Conservation (phyloP, 148 eudicot species). For the Rhododendron molle region DNA sequence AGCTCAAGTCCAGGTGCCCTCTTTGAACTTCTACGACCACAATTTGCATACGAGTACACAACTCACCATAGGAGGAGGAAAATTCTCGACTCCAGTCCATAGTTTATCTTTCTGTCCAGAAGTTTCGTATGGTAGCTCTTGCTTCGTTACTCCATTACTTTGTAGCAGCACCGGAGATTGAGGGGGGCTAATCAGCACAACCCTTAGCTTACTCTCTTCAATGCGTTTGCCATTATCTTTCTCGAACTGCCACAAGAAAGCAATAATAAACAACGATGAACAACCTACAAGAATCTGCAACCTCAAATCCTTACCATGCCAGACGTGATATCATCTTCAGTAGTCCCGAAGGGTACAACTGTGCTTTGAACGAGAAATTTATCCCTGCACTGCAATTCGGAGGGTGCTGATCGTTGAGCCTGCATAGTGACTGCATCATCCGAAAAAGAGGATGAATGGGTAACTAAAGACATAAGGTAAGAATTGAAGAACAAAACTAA, state of each 20-base stretch:
- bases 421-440: slow-evolving; percentile 61
- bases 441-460: neutral
- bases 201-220: slow-evolving; percentile 65
- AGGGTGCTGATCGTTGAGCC: slow-evolving; percentile 49
- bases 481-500: neutral
- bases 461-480: neutral
- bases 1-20: neutral
- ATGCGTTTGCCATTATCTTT: slow-evolving; percentile 46
- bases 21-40: neutral
- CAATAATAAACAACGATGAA: slow-evolving; percentile 5
- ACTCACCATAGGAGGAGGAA: slow-evolving; percentile 38
- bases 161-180: slow-evolving; percentile 37
- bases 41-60: neutral
- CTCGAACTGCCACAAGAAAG: slow-evolving; percentile 42
- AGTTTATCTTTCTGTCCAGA: slow-evolving; percentile 27
- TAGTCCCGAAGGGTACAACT: slow-evolving; percentile 39
- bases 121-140: slow-evolving; percentile 30
- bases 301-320: slow-evolving; percentile 36
- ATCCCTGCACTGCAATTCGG: slow-evolving; percentile 69
- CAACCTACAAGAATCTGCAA: slow-evolving; percentile 11
- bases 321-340: slow-evolving; percentile 53
- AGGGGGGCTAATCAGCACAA: slow-evolving; percentile 44
- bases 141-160: slow-evolving; percentile 32
- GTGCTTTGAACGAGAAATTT: slow-evolving; percentile 71
- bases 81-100: slow-evolving; percentile 34